phyloP scores from a whole-genome alignment of 306 rosid genomes.

The Mimosa pudica region DNA sequence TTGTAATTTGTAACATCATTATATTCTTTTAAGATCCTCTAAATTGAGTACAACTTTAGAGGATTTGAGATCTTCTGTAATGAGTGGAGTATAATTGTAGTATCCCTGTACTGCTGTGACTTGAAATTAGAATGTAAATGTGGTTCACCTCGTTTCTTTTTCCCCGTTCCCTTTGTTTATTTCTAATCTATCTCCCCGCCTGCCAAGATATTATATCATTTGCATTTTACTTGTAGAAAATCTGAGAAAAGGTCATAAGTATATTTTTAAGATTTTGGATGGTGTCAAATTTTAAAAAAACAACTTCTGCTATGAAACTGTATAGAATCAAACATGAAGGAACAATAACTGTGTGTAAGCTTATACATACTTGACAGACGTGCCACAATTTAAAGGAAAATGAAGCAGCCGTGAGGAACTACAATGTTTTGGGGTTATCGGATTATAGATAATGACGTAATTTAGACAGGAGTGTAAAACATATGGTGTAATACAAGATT shows the following conservation, averaged over 20 bases:
- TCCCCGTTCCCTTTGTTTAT: neutral
- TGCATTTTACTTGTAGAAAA: neutral
- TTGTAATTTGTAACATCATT: constrained; percentile 39
- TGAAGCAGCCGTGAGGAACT: neutral
- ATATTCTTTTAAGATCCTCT: neutral
- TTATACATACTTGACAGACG: neutral
- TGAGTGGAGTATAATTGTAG: neutral
- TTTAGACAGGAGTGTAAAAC: neutral
- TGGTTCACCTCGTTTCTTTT: neutral
- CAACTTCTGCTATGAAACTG: neutral
- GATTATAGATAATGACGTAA: neutral
- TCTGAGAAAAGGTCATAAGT: neutral
- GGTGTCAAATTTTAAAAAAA: neutral
- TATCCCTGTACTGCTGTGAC: neutral
- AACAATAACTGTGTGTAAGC: neutral
- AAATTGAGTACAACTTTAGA: neutral
- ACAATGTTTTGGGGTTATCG: neutral
- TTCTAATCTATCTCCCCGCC: neutral
- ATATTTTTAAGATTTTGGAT: neutral
- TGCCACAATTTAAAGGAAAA: neutral
- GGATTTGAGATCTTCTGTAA: neutral
- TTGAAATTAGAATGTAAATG: neutral
- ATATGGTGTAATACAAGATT: neutral
- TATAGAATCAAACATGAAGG: neutral
- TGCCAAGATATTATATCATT: neutral